Evolutionary conservation across 768 basidiomycete species (phyloP).

Genomic region (Grammothele lineata): DNA sequence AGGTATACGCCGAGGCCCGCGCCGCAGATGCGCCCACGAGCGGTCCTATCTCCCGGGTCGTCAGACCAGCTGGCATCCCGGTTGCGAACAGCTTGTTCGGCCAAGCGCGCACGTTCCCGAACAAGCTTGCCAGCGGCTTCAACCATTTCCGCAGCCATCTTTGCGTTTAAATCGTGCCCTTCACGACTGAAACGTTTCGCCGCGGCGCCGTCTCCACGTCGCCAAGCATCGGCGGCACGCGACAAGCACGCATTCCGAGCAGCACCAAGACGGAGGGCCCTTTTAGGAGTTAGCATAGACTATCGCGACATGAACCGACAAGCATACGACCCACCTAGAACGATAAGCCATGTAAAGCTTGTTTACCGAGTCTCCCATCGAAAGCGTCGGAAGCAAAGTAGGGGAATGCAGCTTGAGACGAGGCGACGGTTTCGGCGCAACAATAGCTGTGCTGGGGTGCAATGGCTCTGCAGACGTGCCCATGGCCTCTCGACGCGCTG

Average conservation of each 20-base stretch:
- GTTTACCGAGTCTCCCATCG: slow-evolving; percentile 79
- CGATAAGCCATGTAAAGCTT: slow-evolving; percentile 87
- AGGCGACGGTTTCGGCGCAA: slow-evolving; percentile 78
- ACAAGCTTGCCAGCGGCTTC: slow-evolving; percentile 84
- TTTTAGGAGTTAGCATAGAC: slow-evolving; percentile 18
- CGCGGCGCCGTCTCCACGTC: slow-evolving; percentile 90
- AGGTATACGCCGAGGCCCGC: slow-evolving; percentile 82
- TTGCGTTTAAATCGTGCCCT: slow-evolving; percentile 88
- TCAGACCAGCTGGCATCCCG: slow-evolving; percentile 78
- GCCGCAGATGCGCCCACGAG: slow-evolving; percentile 71
- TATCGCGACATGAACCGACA: not conserved
- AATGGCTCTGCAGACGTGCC: slow-evolving; percentile 58
- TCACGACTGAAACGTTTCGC: slow-evolving; percentile 94
- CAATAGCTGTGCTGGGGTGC: slow-evolving; percentile 62
- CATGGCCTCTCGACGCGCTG: slow-evolving; percentile 53
- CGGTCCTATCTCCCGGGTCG: slow-evolving; percentile 74
- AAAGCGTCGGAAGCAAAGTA: slow-evolving; percentile 78
- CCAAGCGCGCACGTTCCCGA: slow-evolving; percentile 69
- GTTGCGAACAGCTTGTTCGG: slow-evolving; percentile 69
- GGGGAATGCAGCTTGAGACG: slow-evolving; percentile 83
- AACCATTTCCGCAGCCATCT: slow-evolving; percentile 84
- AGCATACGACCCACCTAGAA: slow-evolving; percentile 26
- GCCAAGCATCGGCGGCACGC: slow-evolving; percentile 94
- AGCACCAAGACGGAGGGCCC: slow-evolving; percentile 88
- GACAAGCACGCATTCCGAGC: slow-evolving; percentile 93